Evolutionary conservation across 2,329 filamentous ascomycete species (phyloP), one percentile per base, ranked within the genome.

Genomic region (Didymosphaeria variabile): DNA sequence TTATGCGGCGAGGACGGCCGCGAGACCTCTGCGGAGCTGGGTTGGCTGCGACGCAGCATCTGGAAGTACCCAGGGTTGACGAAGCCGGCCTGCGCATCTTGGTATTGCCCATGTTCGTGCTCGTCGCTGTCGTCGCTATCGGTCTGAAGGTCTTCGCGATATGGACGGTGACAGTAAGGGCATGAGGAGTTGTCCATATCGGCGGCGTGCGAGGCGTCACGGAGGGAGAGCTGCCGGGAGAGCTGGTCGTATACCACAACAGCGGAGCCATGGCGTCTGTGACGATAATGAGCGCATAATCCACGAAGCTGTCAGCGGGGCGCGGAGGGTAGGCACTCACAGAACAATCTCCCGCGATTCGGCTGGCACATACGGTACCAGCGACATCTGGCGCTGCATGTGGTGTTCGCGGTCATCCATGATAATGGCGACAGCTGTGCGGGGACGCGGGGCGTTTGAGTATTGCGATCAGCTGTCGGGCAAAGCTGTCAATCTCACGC

Each of bases 11-110:
- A 83, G 2, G 84, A 75, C 38, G 85, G 81, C 59, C 78, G 71
- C 57, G 80, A 79, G 50, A 74, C 72, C 74, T 77, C 82, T 78
- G 71, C 84, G 78, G 79, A 88, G 50, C 72, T 81, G 57, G 84
- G 84, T 55, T 82, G 79, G 67, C 85, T 88, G 54, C 85, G 80
- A 47, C 87, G 91, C 44, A 99, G 88, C 91, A 98, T 94, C 72
- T 92, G 92, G 79, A 99, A 99, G 82, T 99, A 99, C 55, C 93
- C 88, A 2, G 94, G 94, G 72, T 94, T 90, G 69, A 97, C 91
- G 75, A 94, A 98, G 59, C 90, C 86, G 52, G 90, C 85, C 40
- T 82, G 78, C 56, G 77, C 71, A 72, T 77, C 65, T 69, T 74
- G 67, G 62, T 72, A 61, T 7, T 66, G 65, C 50, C 66, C 65